phyloP scores from a whole-genome alignment of 805 yeast species.

The Candida broadrunensis region DNA sequence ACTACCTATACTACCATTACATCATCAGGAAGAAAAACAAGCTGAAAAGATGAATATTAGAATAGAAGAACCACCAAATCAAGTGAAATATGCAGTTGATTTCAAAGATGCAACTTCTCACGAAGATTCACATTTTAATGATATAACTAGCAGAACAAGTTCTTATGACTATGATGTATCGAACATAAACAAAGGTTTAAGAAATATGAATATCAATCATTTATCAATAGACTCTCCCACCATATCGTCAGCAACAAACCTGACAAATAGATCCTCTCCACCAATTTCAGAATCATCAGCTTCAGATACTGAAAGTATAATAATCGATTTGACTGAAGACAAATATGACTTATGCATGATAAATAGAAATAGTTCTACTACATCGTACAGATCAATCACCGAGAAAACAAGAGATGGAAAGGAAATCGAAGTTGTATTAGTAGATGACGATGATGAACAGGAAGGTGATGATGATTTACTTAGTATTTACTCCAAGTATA shows the following conservation, averaged over 20 bases:
- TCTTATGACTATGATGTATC: not conserved
- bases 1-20: not conserved
- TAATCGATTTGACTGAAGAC: constrained; percentile 41
- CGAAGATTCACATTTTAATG: not conserved
- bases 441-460: constrained; percentile 37
- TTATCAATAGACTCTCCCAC: not conserved
- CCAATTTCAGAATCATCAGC: constrained; percentile 28
- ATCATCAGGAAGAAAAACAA: not conserved
- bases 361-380: constrained; percentile 30
- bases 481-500: constrained; percentile 42
- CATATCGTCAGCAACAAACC: not conserved
- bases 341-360: constrained; percentile 36
- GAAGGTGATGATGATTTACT: constrained; percentile 34
- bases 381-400: constrained; percentile 37
- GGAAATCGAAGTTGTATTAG: constrained; percentile 41
- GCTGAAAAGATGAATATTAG: constrained; percentile 14
- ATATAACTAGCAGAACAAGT: not conserved
- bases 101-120: constrained; percentile 26
- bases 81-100: constrained; percentile 37
- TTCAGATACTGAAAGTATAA: constrained; percentile 36
- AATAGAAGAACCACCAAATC: constrained; percentile 38
- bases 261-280: constrained; percentile 1
- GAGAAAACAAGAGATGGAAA: constrained; percentile 36
- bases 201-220: not conserved
- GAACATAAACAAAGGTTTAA: not conserved